These are phyloP conservation scores for Pelargonium citronellum DNA, from an alignment of 441 rosid species.

Conservation along the genomic window DNA sequence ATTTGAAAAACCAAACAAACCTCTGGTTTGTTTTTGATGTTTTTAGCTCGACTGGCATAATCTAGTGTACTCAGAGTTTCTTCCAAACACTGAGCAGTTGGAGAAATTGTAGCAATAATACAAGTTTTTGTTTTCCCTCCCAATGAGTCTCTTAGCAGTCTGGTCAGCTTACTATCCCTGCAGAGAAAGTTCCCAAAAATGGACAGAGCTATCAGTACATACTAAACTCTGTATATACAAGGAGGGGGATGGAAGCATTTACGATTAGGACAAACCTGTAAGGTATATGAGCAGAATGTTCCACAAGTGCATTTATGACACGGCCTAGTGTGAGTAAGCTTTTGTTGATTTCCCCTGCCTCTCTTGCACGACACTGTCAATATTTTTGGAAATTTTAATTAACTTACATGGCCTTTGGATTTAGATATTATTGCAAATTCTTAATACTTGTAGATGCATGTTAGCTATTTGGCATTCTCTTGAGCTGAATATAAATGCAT, in stretches of 20 bases:
- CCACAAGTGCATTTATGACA: slow-evolving; percentile 92
- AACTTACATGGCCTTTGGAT: neutral
- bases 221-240: neutral
- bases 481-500: too few species aligned
- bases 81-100: slow-evolving; percentile 72
- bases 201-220: neutral
- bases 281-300: slow-evolving; percentile 90
- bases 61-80: slow-evolving; percentile 95
- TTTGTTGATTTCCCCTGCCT: slow-evolving; percentile 83
- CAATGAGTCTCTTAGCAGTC: slow-evolving; percentile 79
- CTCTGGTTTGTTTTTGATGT: slow-evolving; percentile 93
- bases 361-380: slow-evolving; percentile 81
- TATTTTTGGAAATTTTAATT: neutral
- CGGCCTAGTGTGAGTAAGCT: slow-evolving; percentile 92
- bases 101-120: slow-evolving; percentile 88
- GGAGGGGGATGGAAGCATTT: neutral
- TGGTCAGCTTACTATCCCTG: slow-evolving; percentile 95
- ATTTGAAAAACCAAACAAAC: slow-evolving; percentile 35
- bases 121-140: slow-evolving; percentile 98
- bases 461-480: neutral
- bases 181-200: slow-evolving; percentile 15
- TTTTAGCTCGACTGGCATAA: slow-evolving; percentile 85
- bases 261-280: slow-evolving; percentile 45
- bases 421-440: neutral
- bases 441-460: neutral